phyloP scores from a whole-genome alignment of 129 eudicot species.

The Smallanthus sonchifolius region DNA sequence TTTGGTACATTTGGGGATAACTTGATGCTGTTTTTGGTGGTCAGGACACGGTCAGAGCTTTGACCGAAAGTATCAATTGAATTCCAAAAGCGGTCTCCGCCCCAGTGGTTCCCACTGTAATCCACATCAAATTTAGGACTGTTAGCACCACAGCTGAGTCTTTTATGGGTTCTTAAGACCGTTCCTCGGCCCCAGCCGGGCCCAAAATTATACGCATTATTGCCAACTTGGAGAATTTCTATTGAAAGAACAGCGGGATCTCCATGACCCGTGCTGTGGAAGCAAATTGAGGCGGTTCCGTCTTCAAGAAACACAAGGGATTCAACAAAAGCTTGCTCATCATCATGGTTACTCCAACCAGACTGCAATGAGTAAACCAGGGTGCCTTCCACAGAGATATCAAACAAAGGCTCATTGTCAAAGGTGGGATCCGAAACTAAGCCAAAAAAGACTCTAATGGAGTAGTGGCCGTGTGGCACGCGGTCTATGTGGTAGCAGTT shows the following conservation, averaged over 20 bases:
- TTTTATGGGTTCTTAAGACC: conserved; percentile 63
- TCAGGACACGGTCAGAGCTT: conserved; percentile 40
- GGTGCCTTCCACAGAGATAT: conserved; percentile 84
- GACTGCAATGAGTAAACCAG: conserved; percentile 67
- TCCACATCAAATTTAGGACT: conserved; percentile 74
- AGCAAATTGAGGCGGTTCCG: conserved; percentile 71
- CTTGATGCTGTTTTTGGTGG: conserved; percentile 46
- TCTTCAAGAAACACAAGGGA: conserved; percentile 70
- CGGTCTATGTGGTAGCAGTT: conserved; percentile 73
- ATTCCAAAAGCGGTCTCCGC: conserved; percentile 93
- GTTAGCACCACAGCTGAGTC: conserved; percentile 68
- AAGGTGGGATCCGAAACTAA: conserved; percentile 71
- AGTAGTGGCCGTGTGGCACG: conserved; percentile 77
- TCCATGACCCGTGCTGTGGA: conserved; percentile 97
- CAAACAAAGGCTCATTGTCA: conserved; percentile 85
- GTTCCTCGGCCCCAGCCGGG: conserved; percentile 62
- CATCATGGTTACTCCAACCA: conserved; percentile 94
- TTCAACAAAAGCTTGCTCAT: conserved; percentile 76
- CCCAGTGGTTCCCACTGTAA: conserved; percentile 73
- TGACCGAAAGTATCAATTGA: conserved; percentile 48
- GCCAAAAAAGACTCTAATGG: conserved; percentile 73
- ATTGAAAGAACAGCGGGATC: conserved; percentile 84
- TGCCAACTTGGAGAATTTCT: conserved; percentile 84
- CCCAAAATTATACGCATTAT: conserved; percentile 69
- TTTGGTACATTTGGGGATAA: conserved; percentile 52